A percentile compares a stretch with the other conserved stretches of the same genome.
These are phyloP conservation scores for Fusarium sp. DNA, from an alignment of 2,329 filamentous ascomycete genomes.

Conservation along the genomic window DNA sequence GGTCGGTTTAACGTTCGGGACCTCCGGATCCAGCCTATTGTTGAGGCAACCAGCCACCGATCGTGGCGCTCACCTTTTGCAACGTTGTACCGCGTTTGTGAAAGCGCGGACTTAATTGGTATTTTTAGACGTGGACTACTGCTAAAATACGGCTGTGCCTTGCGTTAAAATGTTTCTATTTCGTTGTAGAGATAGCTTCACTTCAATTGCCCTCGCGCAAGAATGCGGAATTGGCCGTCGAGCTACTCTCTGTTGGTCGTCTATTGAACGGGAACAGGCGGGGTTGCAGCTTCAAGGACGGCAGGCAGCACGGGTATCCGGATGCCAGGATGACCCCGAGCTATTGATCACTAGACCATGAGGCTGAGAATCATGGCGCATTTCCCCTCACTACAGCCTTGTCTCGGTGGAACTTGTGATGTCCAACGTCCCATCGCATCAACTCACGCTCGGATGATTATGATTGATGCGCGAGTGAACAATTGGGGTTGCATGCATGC, in stretches of 20 bases:
- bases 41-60: background rate
- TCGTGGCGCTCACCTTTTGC: background rate
- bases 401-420: constrained; percentile 4
- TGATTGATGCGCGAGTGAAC: background rate
- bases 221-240: background rate
- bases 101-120: background rate
- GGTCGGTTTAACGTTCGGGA: background rate
- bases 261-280: background rate
- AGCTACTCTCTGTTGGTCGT: background rate
- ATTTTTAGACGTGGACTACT: background rate
- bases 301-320: background rate
- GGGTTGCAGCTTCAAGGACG: background rate
- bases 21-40: background rate
- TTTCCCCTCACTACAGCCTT: constrained; percentile 7
- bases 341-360: constrained; percentile 4
- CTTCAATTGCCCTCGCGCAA: background rate
- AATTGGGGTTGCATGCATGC: constrained; percentile 12
- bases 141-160: background rate
- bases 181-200: background rate
- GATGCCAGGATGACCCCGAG: background rate
- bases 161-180: background rate
- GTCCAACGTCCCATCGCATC: background rate
- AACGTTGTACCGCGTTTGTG: background rate
- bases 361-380: constrained; percentile 9
- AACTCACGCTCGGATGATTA: background rate